These are phyloP conservation scores for Colletotrichum lupini DNA, from an alignment of 2,329 filamentous ascomycete species.

Conservation along the genomic window DNA sequence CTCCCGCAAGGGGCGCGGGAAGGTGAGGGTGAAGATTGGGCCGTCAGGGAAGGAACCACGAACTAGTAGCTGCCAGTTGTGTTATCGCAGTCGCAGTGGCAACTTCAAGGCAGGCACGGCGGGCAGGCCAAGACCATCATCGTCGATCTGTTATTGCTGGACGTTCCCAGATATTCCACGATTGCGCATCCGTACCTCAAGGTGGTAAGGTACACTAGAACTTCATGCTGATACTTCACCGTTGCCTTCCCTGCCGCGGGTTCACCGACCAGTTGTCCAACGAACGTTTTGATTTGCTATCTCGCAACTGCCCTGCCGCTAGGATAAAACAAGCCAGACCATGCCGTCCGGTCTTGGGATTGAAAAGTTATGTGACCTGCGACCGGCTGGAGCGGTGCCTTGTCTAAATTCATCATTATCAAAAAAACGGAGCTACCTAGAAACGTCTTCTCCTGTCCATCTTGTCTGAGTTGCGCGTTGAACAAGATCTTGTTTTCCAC, in stretches of 20 bases:
- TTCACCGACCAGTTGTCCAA: neutral
- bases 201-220: slow-evolving; percentile 22
- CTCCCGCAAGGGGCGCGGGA: neutral
- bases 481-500: neutral
- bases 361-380: neutral
- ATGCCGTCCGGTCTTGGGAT: neutral
- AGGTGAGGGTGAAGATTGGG: neutral
- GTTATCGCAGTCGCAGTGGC: slow-evolving; percentile 21
- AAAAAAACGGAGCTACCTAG: neutral
- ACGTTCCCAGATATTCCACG: slow-evolving; percentile 15
- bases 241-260: neutral
- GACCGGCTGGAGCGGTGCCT: neutral
- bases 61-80: neutral
- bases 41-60: neutral
- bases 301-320: neutral
- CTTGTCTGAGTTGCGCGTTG: neutral
- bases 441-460: neutral
- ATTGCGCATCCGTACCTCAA: neutral
- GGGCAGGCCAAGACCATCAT: slow-evolving; percentile 7
- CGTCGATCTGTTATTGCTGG: slow-evolving; percentile 27
- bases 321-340: neutral
- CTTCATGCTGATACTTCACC: slow-evolving; percentile 22
- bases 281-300: neutral
- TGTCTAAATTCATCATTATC: neutral
- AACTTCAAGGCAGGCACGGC: neutral